These are phyloP conservation scores for Aspergillus nanangensis DNA, from an alignment of 495 filamentous ascomycete genomes.

Conservation along the genomic window DNA sequence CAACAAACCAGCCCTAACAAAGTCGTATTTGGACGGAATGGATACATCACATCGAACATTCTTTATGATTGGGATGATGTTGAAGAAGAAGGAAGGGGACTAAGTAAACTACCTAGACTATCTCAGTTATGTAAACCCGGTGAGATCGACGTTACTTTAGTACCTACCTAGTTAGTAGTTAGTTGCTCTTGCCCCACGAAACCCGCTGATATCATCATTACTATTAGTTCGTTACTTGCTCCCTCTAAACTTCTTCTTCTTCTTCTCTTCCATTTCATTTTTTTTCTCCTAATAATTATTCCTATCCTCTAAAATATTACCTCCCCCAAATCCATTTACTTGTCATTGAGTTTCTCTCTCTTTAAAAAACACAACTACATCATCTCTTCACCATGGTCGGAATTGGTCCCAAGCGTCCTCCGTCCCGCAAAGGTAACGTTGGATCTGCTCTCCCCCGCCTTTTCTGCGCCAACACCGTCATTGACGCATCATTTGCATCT, in stretches of 20 bases:
- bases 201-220: constrained; percentile 7
- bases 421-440: constrained; percentile 70
- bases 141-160: background rate
- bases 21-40: no score
- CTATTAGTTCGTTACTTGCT: constrained; percentile 1
- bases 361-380: background rate
- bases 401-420: constrained; percentile 64
- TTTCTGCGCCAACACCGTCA: no score
- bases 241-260: constrained; percentile 4
- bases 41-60: no score
- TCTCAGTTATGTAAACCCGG: background rate
- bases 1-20: no score
- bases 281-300: constrained; percentile 2
- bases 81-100: no score
- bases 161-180: background rate
- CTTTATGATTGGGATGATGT: no score
- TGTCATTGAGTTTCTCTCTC: constrained; percentile 2
- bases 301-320: constrained; percentile 1
- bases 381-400: constrained; percentile 61
- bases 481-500: constrained; percentile 17
- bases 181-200: constrained; percentile 1
- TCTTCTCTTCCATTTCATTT: constrained; percentile 5
- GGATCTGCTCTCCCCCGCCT: constrained; percentile 12
- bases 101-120: background rate
- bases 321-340: background rate